Conservation (phyloP, 2,329 filamentous ascomycete genomes). For the Neopestalotiopsis sp. region DNA sequence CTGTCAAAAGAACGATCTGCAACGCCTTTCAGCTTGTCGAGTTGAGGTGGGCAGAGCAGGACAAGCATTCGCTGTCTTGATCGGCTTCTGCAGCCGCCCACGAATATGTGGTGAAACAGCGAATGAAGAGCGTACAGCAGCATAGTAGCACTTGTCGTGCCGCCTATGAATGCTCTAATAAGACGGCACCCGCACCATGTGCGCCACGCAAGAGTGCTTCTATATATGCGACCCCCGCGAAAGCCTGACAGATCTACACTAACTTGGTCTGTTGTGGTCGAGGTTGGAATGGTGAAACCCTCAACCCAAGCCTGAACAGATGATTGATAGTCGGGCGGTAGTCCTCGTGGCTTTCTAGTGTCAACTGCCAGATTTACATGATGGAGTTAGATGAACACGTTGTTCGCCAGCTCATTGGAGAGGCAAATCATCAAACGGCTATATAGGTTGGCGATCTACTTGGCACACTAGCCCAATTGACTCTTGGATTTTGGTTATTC, state of each 20-base stretch:
- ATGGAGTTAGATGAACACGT: neutral
- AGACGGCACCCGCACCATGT: neutral
- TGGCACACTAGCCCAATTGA: neutral
- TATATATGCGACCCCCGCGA: neutral
- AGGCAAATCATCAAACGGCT: neutral
- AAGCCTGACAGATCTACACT: neutral
- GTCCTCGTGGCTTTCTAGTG: neutral
- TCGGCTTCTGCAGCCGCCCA: slow-evolving; percentile 2
- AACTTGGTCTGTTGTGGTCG: neutral
- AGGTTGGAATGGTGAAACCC: slow-evolving; percentile 7
- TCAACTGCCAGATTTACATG: neutral
- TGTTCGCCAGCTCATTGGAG: neutral
- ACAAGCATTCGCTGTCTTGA: neutral
- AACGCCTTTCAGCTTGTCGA: slow-evolving; percentile 5
- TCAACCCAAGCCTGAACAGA: neutral
- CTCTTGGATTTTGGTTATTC: neutral
- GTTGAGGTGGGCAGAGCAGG: neutral
- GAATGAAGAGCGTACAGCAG: neutral
- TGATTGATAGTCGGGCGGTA: neutral
- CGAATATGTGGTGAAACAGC: slow-evolving; percentile 8
- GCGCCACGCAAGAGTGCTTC: neutral
- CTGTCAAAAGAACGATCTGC: neutral
- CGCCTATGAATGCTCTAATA: neutral
- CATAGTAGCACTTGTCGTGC: neutral
- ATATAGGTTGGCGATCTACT: slow-evolving; percentile 5